Conservation (phyloP, 805 yeast species). For the Yarrowia sp. region DNA sequence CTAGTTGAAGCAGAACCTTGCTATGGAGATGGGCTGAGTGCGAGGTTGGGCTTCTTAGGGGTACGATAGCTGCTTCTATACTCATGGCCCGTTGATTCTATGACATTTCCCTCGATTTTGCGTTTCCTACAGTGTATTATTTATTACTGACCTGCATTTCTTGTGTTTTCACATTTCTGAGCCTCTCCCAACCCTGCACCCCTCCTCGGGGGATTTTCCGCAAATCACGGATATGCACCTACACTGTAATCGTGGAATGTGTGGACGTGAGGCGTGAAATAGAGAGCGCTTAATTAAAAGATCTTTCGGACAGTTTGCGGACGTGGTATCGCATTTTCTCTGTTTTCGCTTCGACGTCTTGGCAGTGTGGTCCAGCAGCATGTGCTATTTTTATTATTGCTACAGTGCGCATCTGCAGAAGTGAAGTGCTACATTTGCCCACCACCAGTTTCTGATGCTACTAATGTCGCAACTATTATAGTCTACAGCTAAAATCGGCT, state of each 20-base stretch:
- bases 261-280: not conserved
- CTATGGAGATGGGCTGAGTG: not conserved
- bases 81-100: too few relatives aligned
- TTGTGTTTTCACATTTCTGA: not conserved
- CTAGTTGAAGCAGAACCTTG: conserved; percentile 3
- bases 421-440: too few relatives aligned
- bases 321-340: not conserved
- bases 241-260: conserved; percentile 29
- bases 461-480: too few relatives aligned
- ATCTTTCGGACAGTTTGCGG: not conserved
- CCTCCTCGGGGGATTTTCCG: conserved; percentile 34
- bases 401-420: too few relatives aligned
- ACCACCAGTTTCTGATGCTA: too few relatives aligned
- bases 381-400: too few relatives aligned
- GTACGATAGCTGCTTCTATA: too few relatives aligned
- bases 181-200: not conserved
- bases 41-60: too few relatives aligned
- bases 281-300: not conserved
- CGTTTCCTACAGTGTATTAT: too few relatives aligned
- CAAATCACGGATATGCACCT: conserved; percentile 36
- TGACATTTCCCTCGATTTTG: too few relatives aligned
- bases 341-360: too few relatives aligned
- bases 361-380: too few relatives aligned
- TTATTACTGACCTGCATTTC: not conserved
- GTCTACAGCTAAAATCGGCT: not conserved